These are phyloP conservation scores for Hortiboletus campestris DNA, from an alignment of 768 basidiomycete genomes.

Conservation along the genomic window DNA sequence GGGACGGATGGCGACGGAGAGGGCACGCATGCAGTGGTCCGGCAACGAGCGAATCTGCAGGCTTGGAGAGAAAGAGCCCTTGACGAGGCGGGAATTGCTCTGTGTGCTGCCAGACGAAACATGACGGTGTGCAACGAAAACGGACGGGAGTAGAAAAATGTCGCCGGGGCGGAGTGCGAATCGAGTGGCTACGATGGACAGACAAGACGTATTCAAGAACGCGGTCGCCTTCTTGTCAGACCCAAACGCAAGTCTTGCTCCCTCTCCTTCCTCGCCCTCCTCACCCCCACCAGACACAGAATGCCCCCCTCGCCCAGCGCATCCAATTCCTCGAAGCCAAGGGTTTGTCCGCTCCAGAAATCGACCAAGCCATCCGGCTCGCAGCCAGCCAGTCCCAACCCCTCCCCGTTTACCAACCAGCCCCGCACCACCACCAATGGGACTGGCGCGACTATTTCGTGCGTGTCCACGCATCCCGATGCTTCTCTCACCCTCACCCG, in stretches of 20 bases:
- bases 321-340: slow-evolving; percentile 96
- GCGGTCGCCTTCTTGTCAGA: slow-evolving; percentile 86
- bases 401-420: slow-evolving; percentile 42
- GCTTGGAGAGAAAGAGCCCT: neutral
- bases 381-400: slow-evolving; percentile 36
- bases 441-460: slow-evolving; percentile 99
- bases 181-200: slow-evolving; percentile 38
- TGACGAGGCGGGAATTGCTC: slow-evolving; percentile 2
- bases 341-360: slow-evolving; percentile 79
- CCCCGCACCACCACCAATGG: slow-evolving; percentile 52
- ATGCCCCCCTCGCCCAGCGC: slow-evolving; percentile 77
- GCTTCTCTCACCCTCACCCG: slow-evolving; percentile 18
- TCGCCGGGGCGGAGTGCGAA: slow-evolving; percentile 30
- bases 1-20: slow-evolving; percentile 1
- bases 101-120: slow-evolving; percentile 32
- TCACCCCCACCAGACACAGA: slow-evolving; percentile 53
- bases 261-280: neutral
- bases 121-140: slow-evolving; percentile 14
- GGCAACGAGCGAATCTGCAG: slow-evolving; percentile 14
- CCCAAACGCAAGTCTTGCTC: slow-evolving; percentile 55
- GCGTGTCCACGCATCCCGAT: slow-evolving; percentile 29
- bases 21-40: slow-evolving; percentile 11
- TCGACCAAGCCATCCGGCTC: slow-evolving; percentile 79
- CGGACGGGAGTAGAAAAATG: neutral
- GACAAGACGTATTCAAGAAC: slow-evolving; percentile 73